phyloP scores from a whole-genome alignment of 2,329 filamentous ascomycete species.

The Emmonsia crescens region DNA sequence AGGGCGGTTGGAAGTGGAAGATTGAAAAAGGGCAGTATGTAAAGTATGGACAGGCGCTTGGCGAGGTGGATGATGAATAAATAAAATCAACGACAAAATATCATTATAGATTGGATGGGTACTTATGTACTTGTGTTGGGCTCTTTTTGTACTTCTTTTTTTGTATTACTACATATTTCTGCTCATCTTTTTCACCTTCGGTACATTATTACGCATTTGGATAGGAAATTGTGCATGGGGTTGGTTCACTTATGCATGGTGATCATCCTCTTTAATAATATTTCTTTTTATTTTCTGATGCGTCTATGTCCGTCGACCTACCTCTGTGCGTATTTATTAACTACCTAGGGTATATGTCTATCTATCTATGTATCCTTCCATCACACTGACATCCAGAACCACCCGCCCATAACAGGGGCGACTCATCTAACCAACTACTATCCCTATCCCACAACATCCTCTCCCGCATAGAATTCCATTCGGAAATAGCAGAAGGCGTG shows the following conservation, averaged over 20 bases:
- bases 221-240: background rate
- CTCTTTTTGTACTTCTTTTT: background rate
- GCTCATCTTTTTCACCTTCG: background rate
- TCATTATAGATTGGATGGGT: background rate
- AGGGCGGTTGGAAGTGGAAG: constrained; percentile 70
- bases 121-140: background rate
- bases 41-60: constrained; percentile 79
- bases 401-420: background rate
- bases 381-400: background rate
- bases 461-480: too few relatives aligned
- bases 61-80: constrained; percentile 45
- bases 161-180: background rate
- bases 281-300: background rate
- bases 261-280: background rate
- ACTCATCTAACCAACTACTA: too few relatives aligned
- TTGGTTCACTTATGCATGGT: background rate
- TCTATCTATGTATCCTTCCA: background rate
- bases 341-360: background rate
- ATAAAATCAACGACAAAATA: background rate
- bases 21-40: constrained; percentile 80
- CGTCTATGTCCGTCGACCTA: background rate
- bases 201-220: background rate
- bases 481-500: too few relatives aligned
- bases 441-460: too few relatives aligned
- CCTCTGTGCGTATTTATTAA: background rate